Evolutionary conservation across 495 filamentous ascomycete genomes (phyloP), one percentile per base, ranked within the genome.

Genomic region (Penicillium coprophilum): DNA sequence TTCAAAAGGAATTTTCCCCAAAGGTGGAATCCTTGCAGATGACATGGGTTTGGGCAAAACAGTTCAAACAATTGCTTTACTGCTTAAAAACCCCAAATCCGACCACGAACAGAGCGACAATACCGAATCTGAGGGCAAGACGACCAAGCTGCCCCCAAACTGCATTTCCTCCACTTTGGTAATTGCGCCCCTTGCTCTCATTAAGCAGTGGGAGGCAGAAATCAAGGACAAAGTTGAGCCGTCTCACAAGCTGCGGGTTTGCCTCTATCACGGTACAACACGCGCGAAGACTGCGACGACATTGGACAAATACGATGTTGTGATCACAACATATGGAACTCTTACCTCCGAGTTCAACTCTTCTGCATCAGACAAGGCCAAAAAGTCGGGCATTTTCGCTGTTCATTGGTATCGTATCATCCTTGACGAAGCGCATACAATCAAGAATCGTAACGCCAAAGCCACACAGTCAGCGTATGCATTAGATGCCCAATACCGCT

Each of bases 31-130:
- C 53, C 80, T 94, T 44, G 92, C 90, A 24, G 90, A 96, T 66
- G 91, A 92, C 50, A 97, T 97, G 93, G 93, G 93, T 23, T 77
- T 97, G 27, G 93, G 93, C 46, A 97, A 97, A 76, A 97, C 93
- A 1, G 89, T 98, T 44, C 89, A 92, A 56, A 83, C 91, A 15
- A 78, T 98, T 31, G 86, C 94, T 2, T 79, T 98, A 34, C 85
- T 98, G 46, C 80, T 98, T 54, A 85, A 78, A 36, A 96, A 97
- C 66, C 81, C 79, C 27, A 92, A 89, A 63, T 88, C 92, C 34
- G 65, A 69, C 7, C 69, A 80, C 56, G 72, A 73, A 50, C 61
- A 80, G 47, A 65, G 63, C 46, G 67, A 77, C 2, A 67, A 69
- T 53, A 61, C 47, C 69, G 55, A 73, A 57, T 44, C 55, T 46